A percentile compares a stretch with the other conserved stretches of the same genome.
Conservation (phyloP, 1,139 yeast genomes). For the Pichia sp. region DNA sequence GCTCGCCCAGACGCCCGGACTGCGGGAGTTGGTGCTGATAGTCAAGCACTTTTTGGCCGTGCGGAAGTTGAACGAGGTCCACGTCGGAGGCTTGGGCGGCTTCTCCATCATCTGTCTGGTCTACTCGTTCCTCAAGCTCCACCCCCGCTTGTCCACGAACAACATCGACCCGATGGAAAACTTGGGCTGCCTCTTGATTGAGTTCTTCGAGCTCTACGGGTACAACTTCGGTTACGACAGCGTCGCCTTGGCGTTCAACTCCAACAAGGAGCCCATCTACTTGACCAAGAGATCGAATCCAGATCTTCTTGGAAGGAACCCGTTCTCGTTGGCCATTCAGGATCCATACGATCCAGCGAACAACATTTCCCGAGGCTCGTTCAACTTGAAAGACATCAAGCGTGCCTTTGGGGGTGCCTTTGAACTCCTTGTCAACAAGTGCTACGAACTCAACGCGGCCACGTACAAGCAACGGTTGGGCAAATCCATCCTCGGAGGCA, state of each 20-base stretch:
- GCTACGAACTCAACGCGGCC: slow-evolving; percentile 55
- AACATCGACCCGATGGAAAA: slow-evolving; percentile 69
- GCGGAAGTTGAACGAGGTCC: slow-evolving; percentile 83
- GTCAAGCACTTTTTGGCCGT: slow-evolving; percentile 83
- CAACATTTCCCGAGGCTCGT: slow-evolving; percentile 83
- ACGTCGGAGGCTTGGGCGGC: slow-evolving; percentile 95
- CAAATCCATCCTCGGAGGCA: slow-evolving; percentile 74
- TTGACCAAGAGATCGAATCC: slow-evolving; percentile 54
- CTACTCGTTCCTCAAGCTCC: slow-evolving; percentile 73
- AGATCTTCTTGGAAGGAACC: slow-evolving; percentile 50
- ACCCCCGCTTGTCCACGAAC: slow-evolving; percentile 70
- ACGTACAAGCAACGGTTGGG: slow-evolving; percentile 67
- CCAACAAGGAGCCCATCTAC: slow-evolving; percentile 41
- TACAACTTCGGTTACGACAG: slow-evolving; percentile 83
- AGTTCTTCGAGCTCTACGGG: slow-evolving; percentile 94
- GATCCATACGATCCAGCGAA: slow-evolving; percentile 85
- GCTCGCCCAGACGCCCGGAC: slow-evolving; percentile 70
- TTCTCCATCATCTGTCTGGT: slow-evolving; percentile 86
- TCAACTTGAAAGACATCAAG: slow-evolving; percentile 73
- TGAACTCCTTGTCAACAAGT: slow-evolving; percentile 69
- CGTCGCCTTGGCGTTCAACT: slow-evolving; percentile 59
- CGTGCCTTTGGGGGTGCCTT: slow-evolving; percentile 91
- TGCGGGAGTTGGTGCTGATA: slow-evolving; percentile 78
- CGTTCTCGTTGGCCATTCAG: slow-evolving; percentile 73
- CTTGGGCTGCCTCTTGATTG: slow-evolving; percentile 82